Base-by-base conservation (phyloP, 768 basidiomycete genomes). In the Tulasnella sp. region DNA sequence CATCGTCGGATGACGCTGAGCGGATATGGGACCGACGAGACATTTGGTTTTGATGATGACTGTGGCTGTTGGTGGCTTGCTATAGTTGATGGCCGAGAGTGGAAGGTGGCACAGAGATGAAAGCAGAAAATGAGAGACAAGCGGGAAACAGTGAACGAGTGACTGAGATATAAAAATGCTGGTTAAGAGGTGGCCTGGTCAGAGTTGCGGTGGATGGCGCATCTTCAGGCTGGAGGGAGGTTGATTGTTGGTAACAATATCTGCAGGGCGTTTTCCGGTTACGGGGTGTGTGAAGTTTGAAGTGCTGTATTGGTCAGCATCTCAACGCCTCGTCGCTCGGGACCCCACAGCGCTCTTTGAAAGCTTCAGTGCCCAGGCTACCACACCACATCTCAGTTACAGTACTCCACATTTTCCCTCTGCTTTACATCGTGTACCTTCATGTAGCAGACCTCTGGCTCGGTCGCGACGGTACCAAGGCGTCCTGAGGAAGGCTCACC, bases 141-240 rank as follows among this genome's bases (percentile, higher is more conserved):
- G 20, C 44, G 44, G 44, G 15, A 44, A 44, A 44, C 2, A 44
- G 51, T 51, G 51, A 51, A 51, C 9, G 51, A 51, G 51, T 20
- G 61, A 35, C 61, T 35, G 61, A 67, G n/a, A 67, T 26, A 67
- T 29, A 67, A 67, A 15, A 35, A 35, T 29, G 61, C 29, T 35
- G 32, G 61, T 26, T 67, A 16, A 67, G 61, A 29, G 29, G 26
- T 35, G 61, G 61, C 2, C 61, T 35, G 61, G 61, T 67, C 61
- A 67, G 32, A 67, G 61, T 67, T 67, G 61, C 61, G 61, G 61
- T 67, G 26, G 61, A 32, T 67, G 29, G 26, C 61, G 61, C 61
- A 67, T 67, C 16, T 67, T 67, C 26, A 29, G 15, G 11, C 16
- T 23, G 11, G 61, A 67, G n/a, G 61, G 23, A 32, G 15, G 26